These are phyloP conservation scores for Arthrobotrys sphaeroides DNA, from an alignment of 2,329 filamentous ascomycete species.

Conservation along the genomic window DNA sequence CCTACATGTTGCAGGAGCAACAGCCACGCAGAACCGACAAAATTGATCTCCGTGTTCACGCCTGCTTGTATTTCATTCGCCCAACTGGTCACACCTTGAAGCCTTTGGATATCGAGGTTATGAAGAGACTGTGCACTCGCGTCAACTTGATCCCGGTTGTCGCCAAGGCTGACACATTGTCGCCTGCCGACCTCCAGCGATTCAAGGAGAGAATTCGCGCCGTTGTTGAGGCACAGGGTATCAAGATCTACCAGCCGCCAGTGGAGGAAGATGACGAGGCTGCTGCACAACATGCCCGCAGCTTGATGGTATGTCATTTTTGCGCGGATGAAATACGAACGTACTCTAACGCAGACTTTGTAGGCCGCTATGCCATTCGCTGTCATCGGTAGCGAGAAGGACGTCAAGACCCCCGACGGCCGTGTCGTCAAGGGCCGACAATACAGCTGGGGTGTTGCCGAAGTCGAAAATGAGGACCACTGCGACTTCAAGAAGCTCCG, in stretches of 20 bases:
- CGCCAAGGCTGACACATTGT: constrained; percentile 97
- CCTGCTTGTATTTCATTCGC: constrained; percentile 98
- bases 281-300: constrained; percentile 91
- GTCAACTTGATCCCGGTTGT: constrained; percentile 99
- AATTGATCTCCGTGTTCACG: constrained; percentile 98
- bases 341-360: neutral
- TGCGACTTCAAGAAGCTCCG: constrained; percentile 99
- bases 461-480: constrained; percentile 99
- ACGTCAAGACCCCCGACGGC: constrained; percentile 94
- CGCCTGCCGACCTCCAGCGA: constrained; percentile 85
- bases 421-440: constrained; percentile 98
- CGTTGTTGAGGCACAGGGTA: constrained; percentile 97
- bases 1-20: constrained; percentile 99
- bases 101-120: constrained; percentile 98
- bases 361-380: constrained; percentile 93
- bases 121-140: constrained; percentile 98
- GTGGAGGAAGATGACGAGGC: constrained; percentile 98
- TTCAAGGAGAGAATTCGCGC: constrained; percentile 96
- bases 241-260: constrained; percentile 99
- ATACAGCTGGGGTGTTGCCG: constrained; percentile 98
- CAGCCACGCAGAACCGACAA: constrained; percentile 97
- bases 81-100: constrained; percentile 98
- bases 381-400: constrained; percentile 98
- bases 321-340: neutral
- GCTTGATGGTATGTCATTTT: constrained; percentile 71